Evolutionary conservation across 2,329 filamentous ascomycete species (phyloP), one percentile per base, ranked within the genome.

Genomic region (Penicillium sumatraense): DNA sequence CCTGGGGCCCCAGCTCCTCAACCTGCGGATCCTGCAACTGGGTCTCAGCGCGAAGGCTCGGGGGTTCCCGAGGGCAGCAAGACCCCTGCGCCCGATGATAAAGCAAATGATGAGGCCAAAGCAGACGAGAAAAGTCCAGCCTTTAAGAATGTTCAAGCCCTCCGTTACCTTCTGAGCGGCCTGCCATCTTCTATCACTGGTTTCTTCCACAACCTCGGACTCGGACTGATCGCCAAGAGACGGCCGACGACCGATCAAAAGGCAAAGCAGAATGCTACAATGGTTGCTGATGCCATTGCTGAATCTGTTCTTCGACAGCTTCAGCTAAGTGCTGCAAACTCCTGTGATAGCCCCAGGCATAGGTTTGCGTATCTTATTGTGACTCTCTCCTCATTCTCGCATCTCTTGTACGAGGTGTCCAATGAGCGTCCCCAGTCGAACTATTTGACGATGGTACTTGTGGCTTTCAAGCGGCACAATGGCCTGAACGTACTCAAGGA

Each of bases 171-270:
- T 10, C 81, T 98, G 11, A 88, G 89, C 65, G 88, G 90, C 29
- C 84, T 96, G 64, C 87, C 93, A 20, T 86, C 87, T 8, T 88
- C 88, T 3, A 89, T 93, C n/a, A 89, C 91, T 16, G 88, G 89
- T 0, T 89, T 98, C 63, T 89, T 96, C 69, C 91, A 96, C 67
- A 88, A 87, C 1, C 79, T 98, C 40, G 93, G 93, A 11, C 95
- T 91, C 72, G 85, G 89, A 14, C 79, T 98, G 20, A 81, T 96
- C 3, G 86, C 86, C 40, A 89, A 91, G 55, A 86, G 92, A 47
- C 86, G 86, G 58, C 81, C 85, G 24, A 92, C 97, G 64, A 66
- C 78, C 2, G 83, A 83, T 51, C 78, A 81, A 59, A 85, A 82
- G 66, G 84, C 87, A 66, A 85, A 82, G 66, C 85, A 88, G 67